Conservation (phyloP, 345 rosid species). For the Iberis pinnata region DNA sequence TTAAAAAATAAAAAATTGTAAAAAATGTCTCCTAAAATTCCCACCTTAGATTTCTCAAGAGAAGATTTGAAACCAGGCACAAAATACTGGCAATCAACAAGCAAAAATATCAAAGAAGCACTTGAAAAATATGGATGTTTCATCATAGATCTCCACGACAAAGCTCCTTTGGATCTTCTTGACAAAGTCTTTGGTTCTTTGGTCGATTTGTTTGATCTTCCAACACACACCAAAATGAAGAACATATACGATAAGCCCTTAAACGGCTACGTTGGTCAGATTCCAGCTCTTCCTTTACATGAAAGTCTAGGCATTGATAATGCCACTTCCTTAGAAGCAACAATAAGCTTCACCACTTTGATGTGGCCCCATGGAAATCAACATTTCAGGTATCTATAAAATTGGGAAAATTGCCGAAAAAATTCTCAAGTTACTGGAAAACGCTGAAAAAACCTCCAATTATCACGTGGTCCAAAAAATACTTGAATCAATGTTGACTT, state of each 20-base stretch:
- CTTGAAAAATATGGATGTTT: constrained; percentile 31
- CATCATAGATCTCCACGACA: constrained; percentile 31
- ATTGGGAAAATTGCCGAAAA: too few relatives aligned
- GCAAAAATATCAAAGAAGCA: constrained; percentile 18
- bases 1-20: neutral
- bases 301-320: constrained; percentile 44
- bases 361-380: constrained; percentile 51
- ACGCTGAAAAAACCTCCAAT: too few relatives aligned
- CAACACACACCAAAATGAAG: constrained; percentile 29
- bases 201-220: constrained; percentile 25
- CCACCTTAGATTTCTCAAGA: constrained; percentile 27
- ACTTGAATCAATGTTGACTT: too few relatives aligned
- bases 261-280: constrained; percentile 34
- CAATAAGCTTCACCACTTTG: constrained; percentile 33
- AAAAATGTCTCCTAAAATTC: constrained; percentile 17
- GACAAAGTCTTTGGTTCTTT: constrained; percentile 25
- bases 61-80: constrained; percentile 29
- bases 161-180: constrained; percentile 28
- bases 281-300: constrained; percentile 35
- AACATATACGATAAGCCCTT: constrained; percentile 35
- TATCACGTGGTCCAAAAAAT: too few relatives aligned
- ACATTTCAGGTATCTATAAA: constrained; percentile 28
- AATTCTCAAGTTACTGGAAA: too few relatives aligned
- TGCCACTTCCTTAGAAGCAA: constrained; percentile 29
- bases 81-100: constrained; percentile 21